phyloP scores from a whole-genome alignment of 192 early-diverging fungal genomes.

The Kappamyces sp. region DNA sequence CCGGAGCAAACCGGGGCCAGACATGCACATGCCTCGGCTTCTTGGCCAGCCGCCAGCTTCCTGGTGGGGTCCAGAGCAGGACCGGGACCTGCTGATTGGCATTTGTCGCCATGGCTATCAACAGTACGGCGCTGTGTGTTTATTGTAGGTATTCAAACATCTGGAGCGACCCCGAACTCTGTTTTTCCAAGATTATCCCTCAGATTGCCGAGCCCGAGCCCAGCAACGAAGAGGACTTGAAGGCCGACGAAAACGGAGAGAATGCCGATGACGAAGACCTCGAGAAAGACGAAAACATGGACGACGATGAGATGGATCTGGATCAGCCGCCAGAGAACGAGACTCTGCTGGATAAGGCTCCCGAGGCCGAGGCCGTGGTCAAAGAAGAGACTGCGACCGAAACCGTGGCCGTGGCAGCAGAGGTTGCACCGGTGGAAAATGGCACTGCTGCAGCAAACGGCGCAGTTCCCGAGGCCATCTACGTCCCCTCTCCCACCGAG shows the following conservation, averaged over 20 bases:
- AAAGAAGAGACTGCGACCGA: constrained; percentile 19
- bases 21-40: constrained; percentile 61
- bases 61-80: constrained; percentile 72
- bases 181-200: constrained; percentile 32
- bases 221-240: not conserved
- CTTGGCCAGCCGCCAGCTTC: constrained; percentile 43
- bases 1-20: constrained; percentile 59
- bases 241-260: not conserved
- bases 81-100: constrained; percentile 71
- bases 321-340: constrained; percentile 17
- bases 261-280: constrained; percentile 9
- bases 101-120: constrained; percentile 76
- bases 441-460: not conserved
- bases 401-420: not conserved
- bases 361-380: constrained; percentile 8
- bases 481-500: constrained; percentile 41
- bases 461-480: constrained; percentile 16
- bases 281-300: constrained; percentile 15
- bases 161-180: constrained; percentile 37
- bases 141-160: constrained; percentile 35
- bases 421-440: not conserved
- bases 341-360: constrained; percentile 10
- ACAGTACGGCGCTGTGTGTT: constrained; percentile 24
- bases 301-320: constrained; percentile 22
- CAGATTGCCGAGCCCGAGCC: not conserved